Evolutionary conservation across 352 stramenopile genomes (phyloP).

Genomic region (Globisporangium uncinulatum): DNA sequence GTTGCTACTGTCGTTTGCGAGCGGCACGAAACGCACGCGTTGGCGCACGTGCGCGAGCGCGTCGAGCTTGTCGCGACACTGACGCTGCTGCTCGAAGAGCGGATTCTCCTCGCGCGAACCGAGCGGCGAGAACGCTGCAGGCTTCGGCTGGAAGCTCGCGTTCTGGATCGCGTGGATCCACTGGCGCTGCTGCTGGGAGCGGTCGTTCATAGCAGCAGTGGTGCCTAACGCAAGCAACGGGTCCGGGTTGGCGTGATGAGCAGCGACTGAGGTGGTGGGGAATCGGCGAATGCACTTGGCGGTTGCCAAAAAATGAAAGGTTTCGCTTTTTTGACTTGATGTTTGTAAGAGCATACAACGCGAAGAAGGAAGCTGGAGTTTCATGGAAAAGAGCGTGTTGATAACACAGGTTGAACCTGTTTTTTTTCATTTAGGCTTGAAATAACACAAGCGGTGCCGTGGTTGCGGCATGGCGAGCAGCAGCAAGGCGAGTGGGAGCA

Average conservation of each 20-base stretch:
- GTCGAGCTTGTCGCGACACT: slow-evolving; percentile 57
- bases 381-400: too few species aligned
- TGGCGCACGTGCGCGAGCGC: slow-evolving; percentile 42
- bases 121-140: slow-evolving; percentile 62
- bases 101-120: slow-evolving; percentile 46
- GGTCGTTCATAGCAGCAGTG: neutral
- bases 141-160: slow-evolving; percentile 50
- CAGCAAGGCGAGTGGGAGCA: slow-evolving; percentile 24
- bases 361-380: too few species aligned
- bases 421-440: too few species aligned
- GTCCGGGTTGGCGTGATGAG: too few species aligned
- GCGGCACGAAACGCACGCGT: slow-evolving; percentile 38
- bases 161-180: slow-evolving; percentile 52
- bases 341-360: too few species aligned
- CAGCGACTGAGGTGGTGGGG: too few species aligned
- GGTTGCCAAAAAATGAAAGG: too few species aligned
- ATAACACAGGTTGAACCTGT: too few species aligned
- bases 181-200: neutral
- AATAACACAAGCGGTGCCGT: too few species aligned
- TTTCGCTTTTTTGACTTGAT: too few species aligned
- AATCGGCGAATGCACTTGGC: too few species aligned
- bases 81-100: slow-evolving; percentile 41
- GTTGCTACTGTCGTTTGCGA: neutral
- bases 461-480: neutral
- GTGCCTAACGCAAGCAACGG: neutral